phyloP scores from a whole-genome alignment of 108 stramenopile species.

The Skeletonema tropicum region DNA sequence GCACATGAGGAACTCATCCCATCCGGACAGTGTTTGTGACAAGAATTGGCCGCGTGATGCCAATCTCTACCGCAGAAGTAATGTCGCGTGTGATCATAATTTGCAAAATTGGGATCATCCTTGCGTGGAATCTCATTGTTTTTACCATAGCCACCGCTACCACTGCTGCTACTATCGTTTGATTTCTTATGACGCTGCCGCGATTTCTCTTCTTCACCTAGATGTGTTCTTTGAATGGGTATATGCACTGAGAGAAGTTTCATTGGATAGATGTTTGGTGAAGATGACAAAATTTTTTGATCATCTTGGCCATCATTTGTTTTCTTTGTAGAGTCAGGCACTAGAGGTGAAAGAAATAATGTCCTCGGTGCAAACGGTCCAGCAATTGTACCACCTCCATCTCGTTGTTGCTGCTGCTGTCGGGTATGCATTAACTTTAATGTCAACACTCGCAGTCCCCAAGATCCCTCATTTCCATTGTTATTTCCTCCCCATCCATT shows the following conservation, averaged over 20 bases:
- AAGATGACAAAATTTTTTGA: background rate
- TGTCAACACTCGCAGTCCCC: conserved; percentile 66
- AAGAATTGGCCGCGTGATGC: conserved; percentile 77
- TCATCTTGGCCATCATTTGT: conserved; percentile 9
- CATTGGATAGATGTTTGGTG: conserved; percentile 23
- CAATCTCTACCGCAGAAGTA: conserved; percentile 88
- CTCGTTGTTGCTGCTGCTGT: conserved; percentile 26
- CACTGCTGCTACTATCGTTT: background rate
- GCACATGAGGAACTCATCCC: conserved; percentile 70
- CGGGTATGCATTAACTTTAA: conserved; percentile 66
- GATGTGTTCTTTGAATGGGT: conserved; percentile 37
- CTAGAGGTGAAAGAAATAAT: conserved; percentile 52
- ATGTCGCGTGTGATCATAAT: conserved; percentile 64
- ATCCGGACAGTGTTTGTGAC: conserved; percentile 72
- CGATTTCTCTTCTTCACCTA: conserved; percentile 51
- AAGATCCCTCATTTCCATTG: conserved; percentile 33
- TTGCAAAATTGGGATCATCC: conserved; percentile 24
- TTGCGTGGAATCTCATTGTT: conserved; percentile 27
- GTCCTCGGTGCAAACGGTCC: conserved; percentile 73
- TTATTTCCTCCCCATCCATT: conserved; percentile 14
- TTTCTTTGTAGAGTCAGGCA: conserved; percentile 12
- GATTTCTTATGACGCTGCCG: conserved; percentile 44
- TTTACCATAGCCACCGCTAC: conserved; percentile 48
- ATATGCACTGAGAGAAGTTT: conserved; percentile 42
- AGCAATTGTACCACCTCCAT: conserved; percentile 18